phyloP scores from a whole-genome alignment of 495 filamentous ascomycete genomes.

The Talaromyces ruber region DNA sequence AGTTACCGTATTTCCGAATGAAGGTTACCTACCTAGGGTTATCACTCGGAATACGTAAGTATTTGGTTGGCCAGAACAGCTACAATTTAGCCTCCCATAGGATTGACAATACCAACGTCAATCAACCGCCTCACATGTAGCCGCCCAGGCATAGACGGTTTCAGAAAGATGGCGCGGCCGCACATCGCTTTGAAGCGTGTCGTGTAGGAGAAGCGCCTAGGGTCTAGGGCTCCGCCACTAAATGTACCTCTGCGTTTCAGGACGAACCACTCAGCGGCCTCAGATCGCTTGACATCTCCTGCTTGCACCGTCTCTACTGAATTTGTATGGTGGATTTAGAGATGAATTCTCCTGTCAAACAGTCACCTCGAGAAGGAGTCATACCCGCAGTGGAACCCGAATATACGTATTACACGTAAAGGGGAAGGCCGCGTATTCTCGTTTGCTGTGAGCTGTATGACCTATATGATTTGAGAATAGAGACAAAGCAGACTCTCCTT shows the following conservation, averaged over 20 bases:
- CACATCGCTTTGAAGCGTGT: slow-evolving; percentile 1
- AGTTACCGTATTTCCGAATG: neutral
- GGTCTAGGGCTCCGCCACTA: neutral
- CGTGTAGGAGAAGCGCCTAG: neutral
- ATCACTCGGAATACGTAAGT: neutral
- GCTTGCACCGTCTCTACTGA: neutral
- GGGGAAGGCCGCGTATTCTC: neutral
- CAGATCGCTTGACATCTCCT: neutral
- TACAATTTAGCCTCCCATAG: neutral
- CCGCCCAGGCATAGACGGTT: slow-evolving; percentile 2
- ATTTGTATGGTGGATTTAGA: neutral
- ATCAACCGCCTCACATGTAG: neutral
- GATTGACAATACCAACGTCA: neutral
- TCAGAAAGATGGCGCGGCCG: slow-evolving; percentile 5
- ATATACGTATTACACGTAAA: neutral
- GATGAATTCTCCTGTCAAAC: neutral
- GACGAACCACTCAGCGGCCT: neutral
- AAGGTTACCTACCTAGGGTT: neutral
- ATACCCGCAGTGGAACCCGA: neutral
- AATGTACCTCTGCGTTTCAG: neutral
- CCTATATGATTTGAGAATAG: neutral
- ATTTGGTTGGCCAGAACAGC: neutral
- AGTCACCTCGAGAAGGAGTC: neutral
- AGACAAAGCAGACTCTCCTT: neutral
- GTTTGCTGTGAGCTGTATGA: neutral